Conservation (phyloP, 2,329 filamentous ascomycete species). For the Geoglossum cookeanum region DNA sequence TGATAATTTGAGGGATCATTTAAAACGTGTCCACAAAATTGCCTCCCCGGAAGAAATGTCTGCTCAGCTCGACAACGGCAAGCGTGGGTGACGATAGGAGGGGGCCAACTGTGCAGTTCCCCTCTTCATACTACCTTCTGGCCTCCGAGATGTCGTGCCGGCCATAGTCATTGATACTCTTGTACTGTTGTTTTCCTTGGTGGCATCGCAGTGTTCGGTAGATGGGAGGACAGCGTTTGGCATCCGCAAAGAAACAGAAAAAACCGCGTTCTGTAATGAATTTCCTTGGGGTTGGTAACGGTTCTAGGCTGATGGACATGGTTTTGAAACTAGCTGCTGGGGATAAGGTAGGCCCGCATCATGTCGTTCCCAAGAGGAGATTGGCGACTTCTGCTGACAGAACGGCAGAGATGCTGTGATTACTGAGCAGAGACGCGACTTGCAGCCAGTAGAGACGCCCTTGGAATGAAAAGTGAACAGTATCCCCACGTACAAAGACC, state of each 20-base stretch:
- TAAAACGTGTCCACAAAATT: background rate
- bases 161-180: background rate
- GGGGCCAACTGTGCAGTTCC: background rate
- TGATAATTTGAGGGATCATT: background rate
- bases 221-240: background rate
- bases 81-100: background rate
- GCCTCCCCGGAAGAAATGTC: background rate
- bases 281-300: background rate
- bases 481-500: too few relatives aligned
- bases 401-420: background rate
- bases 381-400: background rate
- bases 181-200: background rate
- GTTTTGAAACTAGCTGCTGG: background rate
- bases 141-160: background rate
- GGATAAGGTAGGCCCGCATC: background rate
- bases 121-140: too few relatives aligned
- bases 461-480: too few relatives aligned
- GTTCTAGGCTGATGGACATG: background rate
- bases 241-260: background rate
- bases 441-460: too few relatives aligned
- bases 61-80: background rate
- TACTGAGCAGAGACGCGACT: background rate
- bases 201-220: background rate
- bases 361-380: background rate
- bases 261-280: background rate